Percentiles rank a stretch among this genome's conserved stretches.
phyloP scores from a whole-genome alignment of 441 rosid species.

The Populus hybrid region DNA sequence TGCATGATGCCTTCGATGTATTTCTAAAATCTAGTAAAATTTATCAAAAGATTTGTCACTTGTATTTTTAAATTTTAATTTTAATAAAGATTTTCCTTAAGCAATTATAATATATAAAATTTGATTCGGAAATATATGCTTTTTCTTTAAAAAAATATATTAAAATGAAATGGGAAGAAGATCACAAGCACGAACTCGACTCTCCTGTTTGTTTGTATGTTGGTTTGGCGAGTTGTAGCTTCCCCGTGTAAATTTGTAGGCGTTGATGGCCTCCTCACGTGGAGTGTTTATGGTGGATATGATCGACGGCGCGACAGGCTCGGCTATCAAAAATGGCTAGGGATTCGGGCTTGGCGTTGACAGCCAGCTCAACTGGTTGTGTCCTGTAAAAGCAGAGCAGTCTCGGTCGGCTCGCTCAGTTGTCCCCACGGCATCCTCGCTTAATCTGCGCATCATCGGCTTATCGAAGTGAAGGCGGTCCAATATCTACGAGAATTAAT shows the following conservation, averaged over 20 bases:
- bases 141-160: no score
- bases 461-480: not conserved
- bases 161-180: not conserved
- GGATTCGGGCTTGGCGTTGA: slow-evolving; percentile 29
- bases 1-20: no score
- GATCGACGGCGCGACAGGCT: slow-evolving; percentile 35
- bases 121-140: no score
- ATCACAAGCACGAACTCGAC: not conserved
- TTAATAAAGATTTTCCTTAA: no score
- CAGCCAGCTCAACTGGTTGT: slow-evolving; percentile 22
- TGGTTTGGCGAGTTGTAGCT: not conserved
- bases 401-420: slow-evolving; percentile 31
- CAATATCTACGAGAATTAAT: not conserved
- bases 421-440: slow-evolving; percentile 42
- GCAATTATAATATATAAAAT: no score
- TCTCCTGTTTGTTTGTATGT: not conserved
- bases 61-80: no score
- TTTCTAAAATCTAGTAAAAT: no score
- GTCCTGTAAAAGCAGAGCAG: slow-evolving; percentile 38
- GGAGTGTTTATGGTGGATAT: slow-evolving; percentile 7
- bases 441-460: slow-evolving; percentile 17
- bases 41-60: no score
- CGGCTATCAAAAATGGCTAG: slow-evolving; percentile 18
- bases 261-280: slow-evolving; percentile 5
- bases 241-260: not conserved